Percentiles rank a stretch among this genome's conserved stretches.
These are phyloP conservation scores for Globisporangium solare DNA, from an alignment of 352 stramenopile species.

Conservation along the genomic window DNA sequence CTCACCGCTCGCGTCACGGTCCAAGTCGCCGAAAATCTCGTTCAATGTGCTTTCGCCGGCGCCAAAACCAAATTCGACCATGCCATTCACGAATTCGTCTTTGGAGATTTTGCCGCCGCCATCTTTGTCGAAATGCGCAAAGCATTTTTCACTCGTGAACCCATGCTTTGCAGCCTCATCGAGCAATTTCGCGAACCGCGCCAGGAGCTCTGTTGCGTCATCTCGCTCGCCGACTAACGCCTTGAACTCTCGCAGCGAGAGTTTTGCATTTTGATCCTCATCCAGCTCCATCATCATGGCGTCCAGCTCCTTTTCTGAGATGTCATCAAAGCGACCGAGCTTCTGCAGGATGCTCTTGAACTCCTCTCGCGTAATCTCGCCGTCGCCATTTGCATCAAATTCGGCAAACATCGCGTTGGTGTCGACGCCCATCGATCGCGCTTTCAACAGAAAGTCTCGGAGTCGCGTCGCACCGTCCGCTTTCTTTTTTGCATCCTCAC, in stretches of 20 bases:
- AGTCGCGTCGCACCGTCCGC: constrained; percentile 11
- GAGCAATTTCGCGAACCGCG: constrained; percentile 39
- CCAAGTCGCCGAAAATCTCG: constrained; percentile 43
- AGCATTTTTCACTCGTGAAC: constrained; percentile 53
- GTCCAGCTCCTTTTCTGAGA: constrained; percentile 36
- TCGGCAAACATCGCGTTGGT: constrained; percentile 49
- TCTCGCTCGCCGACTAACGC: constrained; percentile 21
- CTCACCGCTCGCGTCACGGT: constrained; percentile 55
- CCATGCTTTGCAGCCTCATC: constrained; percentile 38
- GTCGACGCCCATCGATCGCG: constrained; percentile 38
- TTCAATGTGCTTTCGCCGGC: constrained; percentile 24
- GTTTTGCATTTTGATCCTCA: constrained; percentile 40
- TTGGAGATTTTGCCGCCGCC: constrained; percentile 51
- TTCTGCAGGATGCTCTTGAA: constrained; percentile 41
- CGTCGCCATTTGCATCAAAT: constrained; percentile 65
- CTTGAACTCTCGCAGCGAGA: constrained; percentile 59
- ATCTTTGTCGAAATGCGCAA: constrained; percentile 85
- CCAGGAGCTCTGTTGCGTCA: constrained; percentile 18
- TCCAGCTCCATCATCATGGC: constrained; percentile 43
- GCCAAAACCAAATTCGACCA: constrained; percentile 49
- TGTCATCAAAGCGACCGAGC: constrained; percentile 44
- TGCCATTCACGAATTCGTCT: constrained; percentile 50
- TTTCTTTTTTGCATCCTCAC: not conserved
- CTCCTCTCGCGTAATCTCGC: constrained; percentile 49
- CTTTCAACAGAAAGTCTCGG: constrained; percentile 27